phyloP scores from a whole-genome alignment of 2,329 filamentous ascomycete species.

The Fusarium torreyae region DNA sequence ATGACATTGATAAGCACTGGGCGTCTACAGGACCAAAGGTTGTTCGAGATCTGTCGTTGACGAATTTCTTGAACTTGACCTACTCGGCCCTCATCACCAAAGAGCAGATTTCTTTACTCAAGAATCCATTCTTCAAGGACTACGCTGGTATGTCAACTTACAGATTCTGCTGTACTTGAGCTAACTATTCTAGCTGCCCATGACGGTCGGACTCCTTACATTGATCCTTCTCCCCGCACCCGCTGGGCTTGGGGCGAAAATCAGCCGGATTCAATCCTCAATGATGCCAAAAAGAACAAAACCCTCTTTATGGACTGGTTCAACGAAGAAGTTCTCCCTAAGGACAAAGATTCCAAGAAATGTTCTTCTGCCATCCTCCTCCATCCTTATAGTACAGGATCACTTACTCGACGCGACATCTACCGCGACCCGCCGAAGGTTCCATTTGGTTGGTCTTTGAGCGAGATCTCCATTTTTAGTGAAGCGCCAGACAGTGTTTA shows the following conservation, averaged over 20 bases:
- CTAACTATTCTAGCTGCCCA: not conserved
- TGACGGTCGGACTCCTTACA: not conserved
- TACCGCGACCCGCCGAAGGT: not conserved
- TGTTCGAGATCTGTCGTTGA: not conserved
- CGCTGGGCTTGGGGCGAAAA: slow-evolving; percentile 9
- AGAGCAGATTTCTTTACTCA: not conserved
- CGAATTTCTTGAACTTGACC: not conserved
- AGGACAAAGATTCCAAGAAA: not conserved
- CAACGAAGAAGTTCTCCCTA: not conserved
- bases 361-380: not conserved
- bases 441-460: not conserved
- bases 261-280: not conserved
- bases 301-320: slow-evolving; percentile 9
- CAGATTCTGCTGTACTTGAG: no score
- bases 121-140: not conserved
- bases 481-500: slow-evolving; percentile 2
- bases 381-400: rapidly evolving
- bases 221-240: not conserved
- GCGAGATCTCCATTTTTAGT: not conserved
- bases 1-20: not conserved
- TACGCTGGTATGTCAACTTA: not conserved
- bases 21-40: not conserved
- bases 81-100: slow-evolving; percentile 1
- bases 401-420: not conserved
- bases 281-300: not conserved